Conservation (phyloP, 371 early-diverging fungal genomes). For the Mucor saturninus region DNA sequence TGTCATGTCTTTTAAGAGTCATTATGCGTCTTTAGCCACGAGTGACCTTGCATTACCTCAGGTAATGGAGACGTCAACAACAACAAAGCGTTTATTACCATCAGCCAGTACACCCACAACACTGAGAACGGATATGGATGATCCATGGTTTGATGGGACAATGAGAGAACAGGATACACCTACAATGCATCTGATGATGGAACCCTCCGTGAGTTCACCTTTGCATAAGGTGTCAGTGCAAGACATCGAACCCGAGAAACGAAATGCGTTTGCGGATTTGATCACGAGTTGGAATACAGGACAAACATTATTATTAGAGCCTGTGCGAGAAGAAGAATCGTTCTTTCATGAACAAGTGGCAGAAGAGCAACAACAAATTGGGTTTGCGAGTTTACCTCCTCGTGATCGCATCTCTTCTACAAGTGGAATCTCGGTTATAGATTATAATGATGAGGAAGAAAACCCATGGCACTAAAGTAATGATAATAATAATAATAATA, state of each 20-base stretch:
- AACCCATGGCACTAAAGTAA: slow-evolving; percentile 29
- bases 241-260: slow-evolving; percentile 46
- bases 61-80: not conserved
- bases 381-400: slow-evolving; percentile 45
- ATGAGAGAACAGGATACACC: no score
- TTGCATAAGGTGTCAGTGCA: slow-evolving; percentile 9
- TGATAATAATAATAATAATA: not conserved
- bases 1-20: slow-evolving; percentile 18
- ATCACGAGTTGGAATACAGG: slow-evolving; percentile 49
- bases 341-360: slow-evolving; percentile 41
- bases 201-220: slow-evolving; percentile 25
- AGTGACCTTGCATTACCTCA: slow-evolving; percentile 14
- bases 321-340: slow-evolving; percentile 11
- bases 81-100: slow-evolving; percentile 5
- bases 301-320: not conserved
- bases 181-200: not conserved
- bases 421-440: not conserved
- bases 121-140: slow-evolving; percentile 7
- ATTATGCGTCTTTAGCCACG: slow-evolving; percentile 12
- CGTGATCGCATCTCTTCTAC: not conserved
- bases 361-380: slow-evolving; percentile 46
- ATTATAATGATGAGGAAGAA: slow-evolving; percentile 14
- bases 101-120: slow-evolving; percentile 30
- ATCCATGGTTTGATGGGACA: slow-evolving; percentile 17
- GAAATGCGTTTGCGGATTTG: slow-evolving; percentile 51